Evolutionary conservation across 192 early-diverging fungal genomes (phyloP), one percentile per base, ranked within the genome.

Genomic region (Lunasporangiospora selenospora): DNA sequence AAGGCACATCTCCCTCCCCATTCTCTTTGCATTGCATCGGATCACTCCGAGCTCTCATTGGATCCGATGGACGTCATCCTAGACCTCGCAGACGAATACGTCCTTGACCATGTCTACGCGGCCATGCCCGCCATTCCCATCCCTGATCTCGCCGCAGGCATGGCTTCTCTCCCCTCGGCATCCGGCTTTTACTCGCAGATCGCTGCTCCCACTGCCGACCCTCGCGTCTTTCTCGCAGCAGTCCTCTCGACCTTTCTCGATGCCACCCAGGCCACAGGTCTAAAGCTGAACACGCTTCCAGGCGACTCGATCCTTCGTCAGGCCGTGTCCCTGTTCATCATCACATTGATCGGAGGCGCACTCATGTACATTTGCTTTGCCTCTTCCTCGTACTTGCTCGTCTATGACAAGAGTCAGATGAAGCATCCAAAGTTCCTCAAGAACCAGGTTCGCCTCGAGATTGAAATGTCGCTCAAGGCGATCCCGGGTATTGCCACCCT

Each of bases 391-490:
- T 99, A 95, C 81, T 84, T 81, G 69, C 69, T 93, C 18, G 76
- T 98, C 19, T 99, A 92, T 80, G 95, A 99, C 69, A 86, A 93
- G 58, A 84, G 87, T 29, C 87, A 90, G n/a, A 86, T 89, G 81
- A 89, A 92, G 80, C 95, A 99, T 69, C 95, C 95, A 34, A 97
- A 97, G 73, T 96, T 87, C 64, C 81, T 99, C 38, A 86, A 83
- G 59, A 92, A 95, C 65, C 97, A 99, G 75, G 85, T 95, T 52
- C 67, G 82, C n/a, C 76, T 88, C 56, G 97, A 99, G 77, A 95
- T 99, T 48, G 66, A 64, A 44, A 87, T 91, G 57, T 89, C 93
- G 10, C 66, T 92, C 51, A 79, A 75, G 21, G 92, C 93, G 8
- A 82, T 98, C 59, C 95, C 94, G 9, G 78, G 85, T 31, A 94